Evolutionary conservation across 108 stramenopile genomes (phyloP), one percentile per base, ranked within the genome.

Genomic region (Bacterosira constricta): DNA sequence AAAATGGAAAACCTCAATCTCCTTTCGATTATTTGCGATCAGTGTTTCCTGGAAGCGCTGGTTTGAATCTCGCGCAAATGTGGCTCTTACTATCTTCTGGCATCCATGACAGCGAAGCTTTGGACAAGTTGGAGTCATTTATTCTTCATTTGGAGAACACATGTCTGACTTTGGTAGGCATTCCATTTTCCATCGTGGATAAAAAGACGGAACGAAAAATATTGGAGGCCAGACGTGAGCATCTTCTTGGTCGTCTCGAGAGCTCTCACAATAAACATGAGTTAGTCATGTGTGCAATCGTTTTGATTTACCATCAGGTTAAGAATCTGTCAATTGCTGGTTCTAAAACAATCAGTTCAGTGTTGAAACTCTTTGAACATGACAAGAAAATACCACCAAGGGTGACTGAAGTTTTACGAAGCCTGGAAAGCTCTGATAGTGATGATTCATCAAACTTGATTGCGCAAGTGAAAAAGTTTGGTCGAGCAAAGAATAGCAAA

Each of bases 141-240:
- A 26, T 77, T 15, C 11, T 36, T 17, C 55, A 69, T 46, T 37
- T 69, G 51, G 38, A 49, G 27, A 51, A 56, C 26, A 46, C 42
- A 8, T 77, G 75, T 49, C 37, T 69, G 3, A 46, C 34, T 38
- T 55, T 69, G 32, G 75, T 69, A 27, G 75, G 67, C 0, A 69
- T 69, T 41, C 75, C 75, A 49, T 77, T 69, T 53, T 42, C 75
- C 17, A 30, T 49, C 5, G 31, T 77, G 27, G 67, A 77, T 42
- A 69, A 69, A 21, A 77, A 69, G 67, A 56, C 58, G 1, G 75
- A 77, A 63, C 67, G 60, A 32, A 68, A 51, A 65, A 26, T 77
- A 5, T 15, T 66, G 6, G 52, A 66, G 31, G 47, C 60, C 4
- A 37, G 67, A 35, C 67, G 67, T 7, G 52, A 77, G 34, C 13